These are phyloP conservation scores for Phyllachora maydis DNA, from an alignment of 2,329 filamentous ascomycete genomes.

Conservation along the genomic window DNA sequence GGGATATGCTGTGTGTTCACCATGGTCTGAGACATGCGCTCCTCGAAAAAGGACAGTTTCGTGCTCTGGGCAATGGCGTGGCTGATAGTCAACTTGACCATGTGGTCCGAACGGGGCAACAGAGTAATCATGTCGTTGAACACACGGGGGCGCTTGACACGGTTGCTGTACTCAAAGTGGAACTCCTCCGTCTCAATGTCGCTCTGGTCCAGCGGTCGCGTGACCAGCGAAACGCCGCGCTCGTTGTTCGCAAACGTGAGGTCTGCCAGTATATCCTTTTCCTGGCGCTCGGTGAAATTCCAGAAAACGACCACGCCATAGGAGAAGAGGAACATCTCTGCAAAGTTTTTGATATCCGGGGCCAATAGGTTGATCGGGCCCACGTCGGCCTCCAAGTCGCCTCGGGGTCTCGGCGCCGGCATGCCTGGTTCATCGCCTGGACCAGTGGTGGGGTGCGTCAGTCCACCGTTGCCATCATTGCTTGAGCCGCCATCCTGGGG, in stretches of 20 bases:
- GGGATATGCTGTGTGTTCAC: conserved; percentile 80
- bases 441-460: conserved; percentile 8
- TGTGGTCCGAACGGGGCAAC: conserved; percentile 75
- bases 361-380: conserved; percentile 35
- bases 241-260: conserved; percentile 68
- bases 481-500: conserved; percentile 7
- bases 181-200: conserved; percentile 98
- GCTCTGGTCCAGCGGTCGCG: conserved; percentile 61
- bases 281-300: conserved; percentile 93
- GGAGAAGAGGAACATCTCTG: conserved; percentile 92
- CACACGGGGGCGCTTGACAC: conserved; percentile 71
- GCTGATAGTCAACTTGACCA: conserved; percentile 96
- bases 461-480: conserved; percentile 6
- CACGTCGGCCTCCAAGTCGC: conserved; percentile 2
- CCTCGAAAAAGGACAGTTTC: conserved; percentile 89
- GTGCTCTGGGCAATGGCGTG: conserved; percentile 96
- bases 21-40: conserved; percentile 91
- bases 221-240: conserved; percentile 45
- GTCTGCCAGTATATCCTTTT: conserved; percentile 91
- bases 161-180: conserved; percentile 86
- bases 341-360: conserved; percentile 58
- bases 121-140: conserved; percentile 99
- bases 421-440: conserved; percentile 8
- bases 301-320: conserved; percentile 97
- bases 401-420: too few relatives aligned